These are phyloP conservation scores for Cutaneotrichosporon spelunceum DNA, from an alignment of 1,284 basidiomycete species.

Conservation along the genomic window DNA sequence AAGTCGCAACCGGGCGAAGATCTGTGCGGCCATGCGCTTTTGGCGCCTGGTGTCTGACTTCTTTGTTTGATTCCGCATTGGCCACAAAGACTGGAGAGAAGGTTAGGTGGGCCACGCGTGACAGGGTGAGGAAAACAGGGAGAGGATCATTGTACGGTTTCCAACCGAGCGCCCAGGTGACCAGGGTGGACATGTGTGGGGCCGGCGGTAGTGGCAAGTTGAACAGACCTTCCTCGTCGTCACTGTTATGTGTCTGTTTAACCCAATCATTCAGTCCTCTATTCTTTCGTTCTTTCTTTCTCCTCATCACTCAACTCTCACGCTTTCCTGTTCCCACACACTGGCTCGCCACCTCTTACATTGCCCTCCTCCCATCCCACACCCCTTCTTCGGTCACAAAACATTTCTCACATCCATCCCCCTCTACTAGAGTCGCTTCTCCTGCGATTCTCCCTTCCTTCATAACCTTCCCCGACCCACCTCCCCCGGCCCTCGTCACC, in stretches of 20 bases:
- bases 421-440: background rate
- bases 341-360: background rate
- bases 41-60: background rate
- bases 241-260: background rate
- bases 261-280: background rate
- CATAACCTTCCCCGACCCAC: background rate
- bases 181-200: background rate
- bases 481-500: background rate
- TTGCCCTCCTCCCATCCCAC: background rate
- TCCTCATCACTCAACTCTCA: conserved; percentile 4
- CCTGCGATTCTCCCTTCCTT: background rate
- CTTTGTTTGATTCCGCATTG: background rate
- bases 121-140: background rate
- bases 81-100: too few species aligned
- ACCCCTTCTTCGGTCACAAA: background rate
- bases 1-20: background rate
- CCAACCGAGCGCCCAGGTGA: background rate
- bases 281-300: background rate
- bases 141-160: background rate
- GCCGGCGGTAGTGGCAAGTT: background rate
- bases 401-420: background rate
- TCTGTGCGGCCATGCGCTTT: background rate
- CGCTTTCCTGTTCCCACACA: background rate
- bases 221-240: background rate
- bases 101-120: too few species aligned